These are phyloP conservation scores for Theileria parva DNA, from an alignment of 169 alveolate species.

Conservation along the genomic window DNA sequence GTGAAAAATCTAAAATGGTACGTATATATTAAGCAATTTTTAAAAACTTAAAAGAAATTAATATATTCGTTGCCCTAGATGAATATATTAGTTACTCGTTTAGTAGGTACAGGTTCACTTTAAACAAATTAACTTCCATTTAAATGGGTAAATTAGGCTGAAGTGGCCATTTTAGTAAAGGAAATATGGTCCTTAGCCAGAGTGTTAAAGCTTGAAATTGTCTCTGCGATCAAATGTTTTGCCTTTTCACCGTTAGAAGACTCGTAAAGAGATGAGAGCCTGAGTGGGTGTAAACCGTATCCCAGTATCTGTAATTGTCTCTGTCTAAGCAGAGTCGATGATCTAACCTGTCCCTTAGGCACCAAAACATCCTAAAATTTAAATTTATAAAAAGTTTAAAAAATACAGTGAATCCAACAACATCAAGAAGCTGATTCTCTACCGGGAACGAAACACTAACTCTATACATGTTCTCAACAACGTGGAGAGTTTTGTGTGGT, in stretches of 20 bases:
- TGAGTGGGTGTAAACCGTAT: conserved; percentile 39
- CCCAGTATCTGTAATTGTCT: conserved; percentile 63
- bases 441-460: conserved; percentile 59
- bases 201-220: conserved; percentile 42
- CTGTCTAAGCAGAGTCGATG: conserved; percentile 54
- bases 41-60: neutral
- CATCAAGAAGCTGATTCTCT: conserved; percentile 57
- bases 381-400: neutral
- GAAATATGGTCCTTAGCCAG: conserved; percentile 56
- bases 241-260: conserved; percentile 18
- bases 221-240: conserved; percentile 48
- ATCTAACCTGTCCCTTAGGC: conserved; percentile 50
- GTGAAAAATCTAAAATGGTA: too few species aligned
- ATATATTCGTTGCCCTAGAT: neutral
- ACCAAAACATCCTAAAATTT: conserved; percentile 46
- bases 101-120: neutral
- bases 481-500: conserved; percentile 67
- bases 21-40: too few species aligned
- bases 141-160: neutral
- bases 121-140: neutral
- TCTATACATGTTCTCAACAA: conserved; percentile 48
- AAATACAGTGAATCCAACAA: conserved; percentile 43
- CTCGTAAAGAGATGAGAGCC: conserved; percentile 29
- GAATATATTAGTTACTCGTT: neutral
- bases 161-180: conserved; percentile 1